Conservation (phyloP, 495 filamentous ascomycete genomes). For the Tuber microsphaerosporum region DNA sequence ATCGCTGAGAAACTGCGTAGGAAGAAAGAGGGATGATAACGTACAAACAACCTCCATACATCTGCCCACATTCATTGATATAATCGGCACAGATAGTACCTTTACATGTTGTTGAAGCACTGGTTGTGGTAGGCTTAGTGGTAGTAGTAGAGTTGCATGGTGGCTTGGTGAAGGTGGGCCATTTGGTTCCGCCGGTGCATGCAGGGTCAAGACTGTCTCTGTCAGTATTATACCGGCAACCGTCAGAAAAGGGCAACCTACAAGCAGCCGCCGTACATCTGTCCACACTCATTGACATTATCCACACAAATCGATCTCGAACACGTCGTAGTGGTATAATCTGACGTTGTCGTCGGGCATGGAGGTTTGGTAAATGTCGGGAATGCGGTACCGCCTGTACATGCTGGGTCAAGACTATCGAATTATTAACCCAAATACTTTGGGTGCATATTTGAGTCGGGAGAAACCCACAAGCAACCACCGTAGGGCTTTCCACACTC, state of each 20-base stretch:
- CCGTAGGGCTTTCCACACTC: slow-evolving; percentile 27
- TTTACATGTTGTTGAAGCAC: slow-evolving; percentile 6
- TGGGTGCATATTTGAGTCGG: neutral
- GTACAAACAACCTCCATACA: slow-evolving; percentile 23
- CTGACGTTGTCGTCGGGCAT: slow-evolving; percentile 10
- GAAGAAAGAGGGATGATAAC: neutral
- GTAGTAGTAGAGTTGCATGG: slow-evolving; percentile 8
- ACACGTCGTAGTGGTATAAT: neutral
- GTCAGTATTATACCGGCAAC: neutral
- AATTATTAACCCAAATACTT: neutral
- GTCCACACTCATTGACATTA: slow-evolving; percentile 26
- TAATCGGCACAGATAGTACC: slow-evolving; percentile 13
- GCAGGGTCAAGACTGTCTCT: slow-evolving; percentile 18
- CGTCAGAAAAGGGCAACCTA: slow-evolving; percentile 4
- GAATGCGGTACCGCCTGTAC: slow-evolving; percentile 22
- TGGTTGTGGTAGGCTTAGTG: neutral
- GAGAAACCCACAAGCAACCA: slow-evolving; percentile 20
- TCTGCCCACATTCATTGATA: slow-evolving; percentile 17
- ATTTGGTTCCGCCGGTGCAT: slow-evolving; percentile 21
- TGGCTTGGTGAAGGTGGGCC: slow-evolving; percentile 18
- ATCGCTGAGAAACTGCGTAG: no score
- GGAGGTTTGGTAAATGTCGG: slow-evolving; percentile 22
- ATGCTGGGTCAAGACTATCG: slow-evolving; percentile 22
- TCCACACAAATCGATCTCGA: slow-evolving; percentile 26
- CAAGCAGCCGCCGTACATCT: slow-evolving; percentile 29